Evolutionary conservation across 345 rosid genomes (phyloP), one percentile per base, ranked within the genome.

Genomic region (Mangifera indica): DNA sequence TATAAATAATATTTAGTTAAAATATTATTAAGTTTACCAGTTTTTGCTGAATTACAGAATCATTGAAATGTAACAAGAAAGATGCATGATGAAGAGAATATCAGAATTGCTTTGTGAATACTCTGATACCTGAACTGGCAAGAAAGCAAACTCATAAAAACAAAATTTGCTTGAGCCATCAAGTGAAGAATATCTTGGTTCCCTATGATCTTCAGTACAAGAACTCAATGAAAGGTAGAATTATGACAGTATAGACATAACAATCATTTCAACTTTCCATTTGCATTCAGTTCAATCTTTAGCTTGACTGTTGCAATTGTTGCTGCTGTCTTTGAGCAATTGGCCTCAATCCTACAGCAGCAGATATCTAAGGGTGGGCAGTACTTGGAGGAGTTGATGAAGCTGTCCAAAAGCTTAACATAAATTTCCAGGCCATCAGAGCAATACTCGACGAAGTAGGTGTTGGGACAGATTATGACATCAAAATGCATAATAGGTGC

Each of bases 381-480:
- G 21, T 61, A 9, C 24, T 60, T 1, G 12, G 25, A 1, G 72
- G 72, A 0, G 63, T 56, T 7, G 60, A 48, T 0, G 49, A 51
- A 13, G 60, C 21, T 51, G 21, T 72, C 18, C 24, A 20, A 10
- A 62, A 72, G 37, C 68, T 72, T 17, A 32, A 51, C 61, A 51
- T 32, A 10, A 32, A 48, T 7, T 24, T 71, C 2, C 6, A 21
- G 46, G 67, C 15, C 18, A 60, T 71, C 21, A 10, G 13, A 32
- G n/a, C 51, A 2, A 51, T 71, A 48, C 74, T 71, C 14, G 49
- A 51, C 5, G 67, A 71, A 51, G 67, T 60, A 5, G 74, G 62
- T n/a, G n/a, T n/a, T n/a, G n/a, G n/a, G n/a, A n/a, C n/a, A n/a
- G n/a, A n/a, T n/a, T n/a, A n/a, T n/a, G n/a, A n/a, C n/a, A n/a